A percentile compares a stretch with the other conserved stretches of the same genome.
Conservation (phyloP, 139 green algal species). For the Chlorella sp. region DNA sequence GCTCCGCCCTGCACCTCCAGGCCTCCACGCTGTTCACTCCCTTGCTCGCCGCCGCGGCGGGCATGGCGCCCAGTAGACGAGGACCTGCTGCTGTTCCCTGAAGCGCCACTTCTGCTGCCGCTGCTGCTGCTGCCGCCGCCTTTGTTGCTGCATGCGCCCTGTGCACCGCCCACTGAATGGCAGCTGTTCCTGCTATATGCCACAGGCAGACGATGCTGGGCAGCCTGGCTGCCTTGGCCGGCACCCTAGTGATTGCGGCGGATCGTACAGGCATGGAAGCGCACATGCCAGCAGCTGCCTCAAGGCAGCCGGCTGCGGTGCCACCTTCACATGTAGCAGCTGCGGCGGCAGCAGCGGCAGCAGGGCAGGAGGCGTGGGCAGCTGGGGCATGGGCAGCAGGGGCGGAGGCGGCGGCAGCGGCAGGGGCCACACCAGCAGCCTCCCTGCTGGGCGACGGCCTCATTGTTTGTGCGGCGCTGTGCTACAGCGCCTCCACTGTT, state of each 20-base stretch:
- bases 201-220: slow-evolving; percentile 16
- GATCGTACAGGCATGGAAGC: background rate
- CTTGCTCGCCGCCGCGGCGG: slow-evolving; percentile 19
- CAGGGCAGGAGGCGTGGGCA: background rate
- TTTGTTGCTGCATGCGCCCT: background rate
- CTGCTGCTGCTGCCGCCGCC: background rate
- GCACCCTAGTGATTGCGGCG: slow-evolving; percentile 35
- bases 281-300: no score
- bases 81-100: no score
- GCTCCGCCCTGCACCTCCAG: no score
- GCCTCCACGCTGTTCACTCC: slow-evolving; percentile 47
- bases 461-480: slow-evolving; percentile 30
- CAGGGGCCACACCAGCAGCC: background rate
- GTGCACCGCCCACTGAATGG: no score
- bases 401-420: background rate
- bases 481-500: slow-evolving; percentile 44
- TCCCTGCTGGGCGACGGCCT: slow-evolving; percentile 3
- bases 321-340: no score
- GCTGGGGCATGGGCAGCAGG: background rate
- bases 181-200: no score
- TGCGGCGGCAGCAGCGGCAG: no score
- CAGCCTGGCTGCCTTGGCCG: slow-evolving; percentile 26
- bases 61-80: background rate
- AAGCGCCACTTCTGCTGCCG: no score
- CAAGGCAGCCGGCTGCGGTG: no score